Conservation (phyloP, 2,329 filamentous ascomycete genomes). For the Ilyonectria sp. region DNA sequence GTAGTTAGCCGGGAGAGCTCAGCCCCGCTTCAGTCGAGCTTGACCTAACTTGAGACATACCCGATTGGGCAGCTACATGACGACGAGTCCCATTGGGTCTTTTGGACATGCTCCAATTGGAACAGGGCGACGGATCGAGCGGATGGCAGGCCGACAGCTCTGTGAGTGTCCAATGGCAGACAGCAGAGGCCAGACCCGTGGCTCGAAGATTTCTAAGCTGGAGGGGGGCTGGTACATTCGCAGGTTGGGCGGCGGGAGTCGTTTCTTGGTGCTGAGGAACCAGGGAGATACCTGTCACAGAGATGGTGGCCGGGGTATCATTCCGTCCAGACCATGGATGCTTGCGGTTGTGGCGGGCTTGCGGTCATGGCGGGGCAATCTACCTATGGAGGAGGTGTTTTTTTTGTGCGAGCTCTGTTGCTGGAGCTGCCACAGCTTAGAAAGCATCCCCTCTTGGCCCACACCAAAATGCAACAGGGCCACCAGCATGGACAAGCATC, state of each 20-base stretch:
- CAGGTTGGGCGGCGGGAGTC: conserved; percentile 32
- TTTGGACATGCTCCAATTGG: conserved; percentile 21
- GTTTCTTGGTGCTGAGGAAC: neutral
- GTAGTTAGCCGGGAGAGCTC: conserved; percentile 2
- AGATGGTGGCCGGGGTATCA: conserved; percentile 21
- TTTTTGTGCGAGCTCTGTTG: conserved; percentile 4
- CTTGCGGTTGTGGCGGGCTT: conserved; percentile 13
- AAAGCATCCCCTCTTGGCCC: neutral
- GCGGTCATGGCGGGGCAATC: conserved; percentile 20
- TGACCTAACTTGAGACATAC: neutral
- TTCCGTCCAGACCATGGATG: neutral
- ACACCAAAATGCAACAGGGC: no score
- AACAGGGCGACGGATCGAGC: conserved; percentile 31
- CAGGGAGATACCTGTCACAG: conserved; percentile 30
- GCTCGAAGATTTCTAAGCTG: conserved; percentile 39
- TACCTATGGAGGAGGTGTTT: conserved; percentile 21
- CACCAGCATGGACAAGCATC: neutral
- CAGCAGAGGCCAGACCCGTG: conserved; percentile 28
- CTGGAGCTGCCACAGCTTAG: conserved; percentile 13
- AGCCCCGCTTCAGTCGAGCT: conserved; percentile 12
- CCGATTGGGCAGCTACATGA: conserved; percentile 24
- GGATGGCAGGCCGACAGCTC: conserved; percentile 34
- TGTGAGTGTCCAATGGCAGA: conserved; percentile 36
- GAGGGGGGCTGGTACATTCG: conserved; percentile 12
- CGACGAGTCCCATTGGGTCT: conserved; percentile 33